Conservation (phyloP, 768 basidiomycete genomes). For the Nevesoporus exiguus region DNA sequence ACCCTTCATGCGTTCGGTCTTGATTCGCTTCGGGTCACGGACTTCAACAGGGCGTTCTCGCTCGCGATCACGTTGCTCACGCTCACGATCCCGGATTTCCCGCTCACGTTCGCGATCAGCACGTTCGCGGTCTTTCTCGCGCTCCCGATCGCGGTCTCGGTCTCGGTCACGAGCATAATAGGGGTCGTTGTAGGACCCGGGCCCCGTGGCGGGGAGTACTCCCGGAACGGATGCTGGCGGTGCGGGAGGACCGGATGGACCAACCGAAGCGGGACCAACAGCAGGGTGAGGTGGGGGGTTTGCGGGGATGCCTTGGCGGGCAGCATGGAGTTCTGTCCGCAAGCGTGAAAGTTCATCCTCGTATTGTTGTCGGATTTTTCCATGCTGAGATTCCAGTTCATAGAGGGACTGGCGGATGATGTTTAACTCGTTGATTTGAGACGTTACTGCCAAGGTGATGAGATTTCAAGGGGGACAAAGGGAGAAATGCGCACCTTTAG, state of each 20-base stretch:
- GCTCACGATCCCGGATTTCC: slow-evolving; percentile 36
- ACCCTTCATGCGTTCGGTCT: slow-evolving; percentile 47
- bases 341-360: slow-evolving; percentile 79
- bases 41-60: slow-evolving; percentile 45
- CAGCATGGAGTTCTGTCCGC: slow-evolving; percentile 60
- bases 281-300: slow-evolving; percentile 35
- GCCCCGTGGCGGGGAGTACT: slow-evolving; percentile 28
- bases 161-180: slow-evolving; percentile 39
- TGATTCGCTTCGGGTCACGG: slow-evolving; percentile 60
- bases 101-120: slow-evolving; percentile 36
- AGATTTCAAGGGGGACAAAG: slow-evolving; percentile 5
- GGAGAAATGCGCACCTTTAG: slow-evolving; percentile 54
- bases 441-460: slow-evolving; percentile 47
- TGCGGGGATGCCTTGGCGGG: slow-evolving; percentile 39
- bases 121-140: slow-evolving; percentile 41
- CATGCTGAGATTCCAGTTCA: slow-evolving; percentile 87
- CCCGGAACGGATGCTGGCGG: slow-evolving; percentile 32
- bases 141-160: slow-evolving; percentile 39
- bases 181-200: slow-evolving; percentile 34
- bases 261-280: slow-evolving; percentile 33
- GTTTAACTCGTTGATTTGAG: slow-evolving; percentile 87
- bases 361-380: slow-evolving; percentile 80
- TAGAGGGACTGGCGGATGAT: slow-evolving; percentile 87
- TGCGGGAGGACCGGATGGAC: slow-evolving; percentile 33
- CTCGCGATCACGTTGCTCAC: slow-evolving; percentile 42